These are phyloP conservation scores for Phytophthora aleatoria DNA, from an alignment of 352 stramenopile species.

Conservation along the genomic window DNA sequence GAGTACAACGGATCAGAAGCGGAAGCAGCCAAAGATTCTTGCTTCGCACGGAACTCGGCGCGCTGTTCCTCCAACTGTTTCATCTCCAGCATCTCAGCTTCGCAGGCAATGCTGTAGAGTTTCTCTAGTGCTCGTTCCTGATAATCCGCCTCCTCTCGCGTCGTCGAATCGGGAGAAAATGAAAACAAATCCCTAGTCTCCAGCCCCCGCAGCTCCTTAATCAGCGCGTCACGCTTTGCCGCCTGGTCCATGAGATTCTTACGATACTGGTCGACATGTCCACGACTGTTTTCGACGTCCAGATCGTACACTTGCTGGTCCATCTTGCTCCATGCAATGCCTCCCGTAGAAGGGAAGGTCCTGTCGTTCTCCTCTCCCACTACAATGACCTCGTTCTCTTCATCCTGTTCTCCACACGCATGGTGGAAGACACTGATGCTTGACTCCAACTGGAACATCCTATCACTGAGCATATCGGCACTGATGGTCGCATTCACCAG, in stretches of 20 bases:
- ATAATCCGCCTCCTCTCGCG: slow-evolving; percentile 40
- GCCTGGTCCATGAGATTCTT: slow-evolving; percentile 70
- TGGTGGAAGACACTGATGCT: slow-evolving; percentile 78
- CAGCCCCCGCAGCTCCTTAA: slow-evolving; percentile 53
- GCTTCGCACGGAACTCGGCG: slow-evolving; percentile 38
- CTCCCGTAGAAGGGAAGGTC: slow-evolving; percentile 37
- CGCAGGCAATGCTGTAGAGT: slow-evolving; percentile 56
- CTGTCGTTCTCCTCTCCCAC: slow-evolving; percentile 22
- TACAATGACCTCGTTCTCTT: slow-evolving; percentile 18
- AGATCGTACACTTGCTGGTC: slow-evolving; percentile 84
- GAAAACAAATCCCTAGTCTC: slow-evolving; percentile 54
- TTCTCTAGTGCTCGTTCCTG: slow-evolving; percentile 55
- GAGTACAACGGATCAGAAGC: slow-evolving; percentile 37
- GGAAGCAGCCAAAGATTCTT: slow-evolving; percentile 34
- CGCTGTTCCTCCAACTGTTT: slow-evolving; percentile 60
- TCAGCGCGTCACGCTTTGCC: slow-evolving; percentile 62
- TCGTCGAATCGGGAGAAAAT: slow-evolving; percentile 38
- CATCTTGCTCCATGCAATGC: slow-evolving; percentile 74
- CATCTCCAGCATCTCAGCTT: slow-evolving; percentile 59
- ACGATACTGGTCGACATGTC: slow-evolving; percentile 84
- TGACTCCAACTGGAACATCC: slow-evolving; percentile 89
- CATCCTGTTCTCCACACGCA: slow-evolving; percentile 52
- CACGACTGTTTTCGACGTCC: slow-evolving; percentile 67
- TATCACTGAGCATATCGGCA: slow-evolving; percentile 84
- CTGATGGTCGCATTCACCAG: slow-evolving; percentile 84